Conservation (phyloP, 345 rosid genomes). For the Populus alba region DNA sequence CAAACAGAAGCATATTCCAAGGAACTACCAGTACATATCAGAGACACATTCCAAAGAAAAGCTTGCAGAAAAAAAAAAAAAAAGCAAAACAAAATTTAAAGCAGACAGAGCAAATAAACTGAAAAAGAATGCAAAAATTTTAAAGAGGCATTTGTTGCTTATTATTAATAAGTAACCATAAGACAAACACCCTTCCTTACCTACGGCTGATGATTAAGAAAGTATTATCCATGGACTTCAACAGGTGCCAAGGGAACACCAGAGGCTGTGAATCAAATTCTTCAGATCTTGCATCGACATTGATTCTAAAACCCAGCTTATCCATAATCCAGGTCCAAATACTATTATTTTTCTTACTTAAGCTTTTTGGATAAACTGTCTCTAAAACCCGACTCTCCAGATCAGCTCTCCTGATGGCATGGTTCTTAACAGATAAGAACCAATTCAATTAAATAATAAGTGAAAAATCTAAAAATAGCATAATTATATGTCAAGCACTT, state of each 20-base stretch:
- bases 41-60: neutral
- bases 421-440: conserved; percentile 52
- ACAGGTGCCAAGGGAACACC: conserved; percentile 85
- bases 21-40: neutral
- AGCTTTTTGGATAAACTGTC: conserved; percentile 68
- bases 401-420: conserved; percentile 90
- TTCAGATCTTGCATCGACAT: conserved; percentile 43
- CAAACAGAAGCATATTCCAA: neutral
- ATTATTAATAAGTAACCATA: neutral
- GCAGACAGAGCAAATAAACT: neutral
- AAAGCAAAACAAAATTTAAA: neutral
- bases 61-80: neutral
- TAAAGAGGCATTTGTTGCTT: neutral
- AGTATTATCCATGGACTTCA: conserved; percentile 47
- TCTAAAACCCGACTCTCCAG: conserved; percentile 71
- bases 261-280: conserved; percentile 44
- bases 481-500: neutral
- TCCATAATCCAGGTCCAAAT: conserved; percentile 69
- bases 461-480: neutral
- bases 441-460: conserved; percentile 4
- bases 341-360: conserved; percentile 38
- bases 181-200: conserved; percentile 33
- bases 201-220: conserved; percentile 56
- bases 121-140: neutral
- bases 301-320: conserved; percentile 53